These are phyloP conservation scores for Eutrema japonicum DNA, from an alignment of 345 rosid species.

Conservation along the genomic window DNA sequence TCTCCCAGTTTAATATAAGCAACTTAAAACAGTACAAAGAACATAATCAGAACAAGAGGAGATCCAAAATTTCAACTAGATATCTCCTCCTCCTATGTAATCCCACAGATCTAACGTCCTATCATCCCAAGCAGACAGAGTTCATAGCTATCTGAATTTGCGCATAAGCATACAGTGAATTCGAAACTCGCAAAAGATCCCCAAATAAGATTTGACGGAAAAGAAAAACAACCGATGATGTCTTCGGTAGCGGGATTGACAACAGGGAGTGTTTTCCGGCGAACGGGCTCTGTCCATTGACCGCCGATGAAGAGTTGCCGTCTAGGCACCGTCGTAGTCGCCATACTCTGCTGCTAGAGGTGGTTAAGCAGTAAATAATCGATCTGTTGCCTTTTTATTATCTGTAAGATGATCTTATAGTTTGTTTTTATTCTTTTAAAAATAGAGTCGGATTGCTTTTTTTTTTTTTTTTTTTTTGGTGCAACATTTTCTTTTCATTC, in stretches of 20 bases:
- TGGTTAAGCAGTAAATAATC: not conserved
- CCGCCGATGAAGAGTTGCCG: conserved; percentile 85
- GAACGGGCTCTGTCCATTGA: conserved; percentile 77
- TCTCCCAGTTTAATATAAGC: not conserved
- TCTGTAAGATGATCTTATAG: not conserved
- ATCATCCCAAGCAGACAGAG: conserved; percentile 7
- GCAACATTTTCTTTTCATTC: too few relatives aligned
- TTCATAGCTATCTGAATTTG: not conserved
- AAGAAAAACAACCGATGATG: conserved; percentile 58
- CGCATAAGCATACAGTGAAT: not conserved
- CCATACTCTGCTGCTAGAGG: conserved; percentile 46
- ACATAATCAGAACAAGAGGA: not conserved
- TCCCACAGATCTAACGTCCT: conserved; percentile 21
- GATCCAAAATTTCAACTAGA: conserved; percentile 11
- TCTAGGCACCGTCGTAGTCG: conserved; percentile 53
- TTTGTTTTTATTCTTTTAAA: too few relatives aligned
- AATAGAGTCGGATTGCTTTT: too few relatives aligned
- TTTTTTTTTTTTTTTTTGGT: too few relatives aligned
- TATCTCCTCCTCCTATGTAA: conserved; percentile 1
- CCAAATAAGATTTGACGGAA: not conserved
- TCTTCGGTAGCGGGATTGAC: conserved; percentile 82
- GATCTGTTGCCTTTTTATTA: not conserved
- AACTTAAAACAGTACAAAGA: not conserved
- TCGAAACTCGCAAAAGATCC: not conserved
- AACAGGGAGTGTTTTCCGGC: conserved; percentile 69